Percentiles rank a stretch among this genome's conserved stretches.
These are phyloP conservation scores for Zymoseptoria ardabiliae DNA, from an alignment of 2,329 filamentous ascomycete genomes.

Conservation along the genomic window DNA sequence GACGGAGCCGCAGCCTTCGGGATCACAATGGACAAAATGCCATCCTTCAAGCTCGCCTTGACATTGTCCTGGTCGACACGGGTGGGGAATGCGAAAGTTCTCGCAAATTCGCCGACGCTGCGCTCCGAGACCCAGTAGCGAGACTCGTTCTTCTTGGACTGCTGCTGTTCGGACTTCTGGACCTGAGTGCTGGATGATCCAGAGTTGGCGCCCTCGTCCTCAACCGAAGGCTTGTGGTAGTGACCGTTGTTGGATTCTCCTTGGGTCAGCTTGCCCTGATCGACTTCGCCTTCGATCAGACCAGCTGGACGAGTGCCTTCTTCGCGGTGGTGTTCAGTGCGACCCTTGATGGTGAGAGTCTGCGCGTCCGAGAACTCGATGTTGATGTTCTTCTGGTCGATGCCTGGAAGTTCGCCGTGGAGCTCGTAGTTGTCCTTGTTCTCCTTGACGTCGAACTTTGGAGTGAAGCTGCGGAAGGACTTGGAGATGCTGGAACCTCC, in stretches of 20 bases:
- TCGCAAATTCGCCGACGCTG: constrained; percentile 52
- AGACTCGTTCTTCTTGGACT: constrained; percentile 33
- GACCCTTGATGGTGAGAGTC: constrained; percentile 64
- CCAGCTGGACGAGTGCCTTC: constrained; percentile 46
- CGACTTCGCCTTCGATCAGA: constrained; percentile 36
- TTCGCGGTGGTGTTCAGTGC: constrained; percentile 57
- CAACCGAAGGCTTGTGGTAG: constrained; percentile 55
- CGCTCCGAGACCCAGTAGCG: constrained; percentile 66
- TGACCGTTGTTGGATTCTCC: constrained; percentile 21
- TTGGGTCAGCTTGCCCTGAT: constrained; percentile 25
- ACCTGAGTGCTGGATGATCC: constrained; percentile 7
- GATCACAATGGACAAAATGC: constrained; percentile 50
- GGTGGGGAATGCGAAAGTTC: constrained; percentile 52
- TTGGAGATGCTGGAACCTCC: constrained; percentile 10
- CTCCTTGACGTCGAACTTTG: constrained; percentile 73
- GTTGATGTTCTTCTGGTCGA: constrained; percentile 64
- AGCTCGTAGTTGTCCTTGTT: constrained; percentile 62
- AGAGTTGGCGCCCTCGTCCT: constrained; percentile 45
- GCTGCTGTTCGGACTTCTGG: constrained; percentile 28
- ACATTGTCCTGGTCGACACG: constrained; percentile 54
- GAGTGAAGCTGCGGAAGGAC: constrained; percentile 54
- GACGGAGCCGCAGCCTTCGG: constrained; percentile 47
- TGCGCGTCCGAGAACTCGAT: constrained; percentile 74
- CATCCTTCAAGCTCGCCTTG: constrained; percentile 54
- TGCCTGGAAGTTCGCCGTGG: constrained; percentile 70